Base-by-base conservation (phyloP, 257 asterid genomes). In the Solanum bulbocastanum region DNA sequence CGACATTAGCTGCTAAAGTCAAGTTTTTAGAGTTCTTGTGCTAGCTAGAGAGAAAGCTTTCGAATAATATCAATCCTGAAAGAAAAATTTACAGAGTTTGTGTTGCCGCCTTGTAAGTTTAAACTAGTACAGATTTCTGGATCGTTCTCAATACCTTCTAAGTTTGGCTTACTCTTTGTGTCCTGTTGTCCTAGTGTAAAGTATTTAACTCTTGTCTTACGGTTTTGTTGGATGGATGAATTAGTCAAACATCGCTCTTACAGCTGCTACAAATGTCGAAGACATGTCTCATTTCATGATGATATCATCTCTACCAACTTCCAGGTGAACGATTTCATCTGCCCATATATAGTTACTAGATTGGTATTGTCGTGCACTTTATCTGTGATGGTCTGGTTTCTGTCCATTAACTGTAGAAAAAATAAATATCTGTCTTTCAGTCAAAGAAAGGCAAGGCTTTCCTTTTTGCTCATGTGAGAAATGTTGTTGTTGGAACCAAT, bases 221-320 rank as follows among this genome's bases (percentile, higher is more conserved):
- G 66, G 58, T 49, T 49, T 84, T 32, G 85, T 83, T 84, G 39
- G 87, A 94, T 95, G 98, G 95, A 87, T 88, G 98, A 94, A 74
- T 16, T 91, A 73, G 93, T 91, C 69, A 96, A 96, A 9, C 96
- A 94, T 89, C 95, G 96, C 79, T 81, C 93, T 75, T 94, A 96
- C 91, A 75, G 96, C 95, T 96, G 98, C 96, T 91, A 83, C 90
- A 94, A 91, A 89, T 95, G 98, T 94, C 85, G 94, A 86, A 95
- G 93, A 86, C 96, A 95, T 83, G 98, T 96, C 35, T 93, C 96
- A 58, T 94, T 92, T 87, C 98, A 91, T 42, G 91, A 90, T 69
- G 90, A 91, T 65, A 89, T 90, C 33, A 87, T 92, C 71, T 92
- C 93, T 5, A 92, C 88, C 86, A 89, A 86, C 4, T 92, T 90